phyloP scores from a whole-genome alignment of 169 alveolate species.

The Eimeria acervulina region DNA sequence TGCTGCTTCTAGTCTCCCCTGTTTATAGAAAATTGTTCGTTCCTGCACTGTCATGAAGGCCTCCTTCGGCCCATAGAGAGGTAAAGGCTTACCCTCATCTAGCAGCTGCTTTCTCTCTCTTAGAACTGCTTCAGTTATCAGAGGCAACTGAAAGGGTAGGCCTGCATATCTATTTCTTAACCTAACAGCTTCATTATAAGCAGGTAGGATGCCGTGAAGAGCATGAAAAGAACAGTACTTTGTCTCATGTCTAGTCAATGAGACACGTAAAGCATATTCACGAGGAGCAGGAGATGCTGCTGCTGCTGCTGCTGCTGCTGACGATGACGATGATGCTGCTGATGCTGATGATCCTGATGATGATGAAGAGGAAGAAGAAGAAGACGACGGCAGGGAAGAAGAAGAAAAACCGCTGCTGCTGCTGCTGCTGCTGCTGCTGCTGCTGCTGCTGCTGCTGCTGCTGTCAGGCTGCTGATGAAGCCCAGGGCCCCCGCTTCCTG shows the following conservation, averaged over 20 bases:
- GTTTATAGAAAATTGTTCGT: conserved; percentile 70
- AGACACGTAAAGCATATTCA: conserved; percentile 79
- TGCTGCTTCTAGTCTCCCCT: conserved; percentile 14
- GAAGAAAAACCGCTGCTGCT: too few species aligned
- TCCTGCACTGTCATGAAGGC: conserved; percentile 83
- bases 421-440: too few species aligned
- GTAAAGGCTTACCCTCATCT: conserved; percentile 54
- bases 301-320: too few species aligned
- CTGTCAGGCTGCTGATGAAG: too few species aligned
- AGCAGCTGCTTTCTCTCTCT: conserved; percentile 30
- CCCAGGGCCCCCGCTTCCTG: too few species aligned
- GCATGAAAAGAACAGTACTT: conserved; percentile 78
- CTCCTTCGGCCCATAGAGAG: conserved; percentile 67
- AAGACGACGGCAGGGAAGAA: too few species aligned
- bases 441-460: too few species aligned
- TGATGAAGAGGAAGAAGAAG: too few species aligned
- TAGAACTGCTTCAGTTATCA: conserved; percentile 50
- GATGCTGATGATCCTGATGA: too few species aligned
- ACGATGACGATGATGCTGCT: too few species aligned
- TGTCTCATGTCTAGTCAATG: conserved; percentile 77
- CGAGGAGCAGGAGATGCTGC: conserved; percentile 52
- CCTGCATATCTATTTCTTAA: conserved; percentile 73
- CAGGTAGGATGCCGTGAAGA: conserved; percentile 76
- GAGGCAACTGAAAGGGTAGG: conserved; percentile 71
- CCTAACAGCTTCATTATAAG: conserved; percentile 81